Evolutionary conservation across 257 asterid species (phyloP).

Genomic region (Primulina huaijiensis): DNA sequence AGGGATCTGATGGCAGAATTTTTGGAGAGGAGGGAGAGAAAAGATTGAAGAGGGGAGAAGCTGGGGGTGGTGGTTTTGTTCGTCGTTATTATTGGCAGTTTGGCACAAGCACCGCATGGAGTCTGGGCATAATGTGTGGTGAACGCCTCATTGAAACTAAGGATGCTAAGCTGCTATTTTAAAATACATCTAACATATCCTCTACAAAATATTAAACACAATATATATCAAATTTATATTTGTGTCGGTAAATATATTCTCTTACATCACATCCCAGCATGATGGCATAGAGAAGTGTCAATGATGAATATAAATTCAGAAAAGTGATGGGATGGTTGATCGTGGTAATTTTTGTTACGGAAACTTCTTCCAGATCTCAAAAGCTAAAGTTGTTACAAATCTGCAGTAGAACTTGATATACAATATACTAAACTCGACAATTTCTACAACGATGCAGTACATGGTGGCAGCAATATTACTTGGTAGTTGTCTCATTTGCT

Average conservation of each 20-base stretch:
- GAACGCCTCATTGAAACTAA: background rate
- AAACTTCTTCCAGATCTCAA: background rate
- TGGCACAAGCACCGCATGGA: background rate
- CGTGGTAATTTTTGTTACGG: background rate
- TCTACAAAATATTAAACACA: background rate
- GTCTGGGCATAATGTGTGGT: background rate
- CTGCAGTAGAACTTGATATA: background rate
- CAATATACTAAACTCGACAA: background rate
- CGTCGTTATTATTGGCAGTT: background rate
- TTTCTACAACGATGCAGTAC: slow-evolving; percentile 44
- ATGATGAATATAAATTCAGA: background rate
- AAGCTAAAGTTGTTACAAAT: background rate
- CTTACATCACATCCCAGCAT: no score
- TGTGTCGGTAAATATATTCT: background rate
- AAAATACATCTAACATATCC: no score
- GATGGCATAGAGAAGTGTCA: background rate
- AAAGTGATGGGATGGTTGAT: background rate
- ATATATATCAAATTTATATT: no score
- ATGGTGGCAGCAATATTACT: slow-evolving; percentile 49
- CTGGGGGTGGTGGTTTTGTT: background rate
- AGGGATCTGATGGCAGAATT: background rate
- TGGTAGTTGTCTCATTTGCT: slow-evolving; percentile 34
- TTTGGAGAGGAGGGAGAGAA: background rate
- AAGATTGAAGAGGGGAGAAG: background rate
- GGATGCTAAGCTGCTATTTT: no score